These are phyloP conservation scores for Cryphonectria nitschkei DNA, from an alignment of 2,329 filamentous ascomycete genomes.

Conservation along the genomic window DNA sequence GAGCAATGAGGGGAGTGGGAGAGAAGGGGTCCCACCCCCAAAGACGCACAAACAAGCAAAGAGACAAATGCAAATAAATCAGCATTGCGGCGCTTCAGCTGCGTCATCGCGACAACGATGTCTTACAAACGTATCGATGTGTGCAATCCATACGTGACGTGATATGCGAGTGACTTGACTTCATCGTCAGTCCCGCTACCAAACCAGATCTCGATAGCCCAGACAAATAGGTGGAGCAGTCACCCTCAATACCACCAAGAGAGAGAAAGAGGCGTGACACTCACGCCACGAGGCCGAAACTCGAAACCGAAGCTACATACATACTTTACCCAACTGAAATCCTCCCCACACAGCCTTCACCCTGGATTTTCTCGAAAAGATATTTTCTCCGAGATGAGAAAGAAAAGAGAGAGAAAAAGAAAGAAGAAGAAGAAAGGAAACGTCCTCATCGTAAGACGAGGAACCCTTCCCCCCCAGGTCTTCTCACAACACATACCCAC, in stretches of 20 bases:
- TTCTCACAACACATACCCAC: no score
- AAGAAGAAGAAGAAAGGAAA: neutral
- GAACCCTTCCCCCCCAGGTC: neutral
- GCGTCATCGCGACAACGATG: neutral
- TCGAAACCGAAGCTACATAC: neutral
- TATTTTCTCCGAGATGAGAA: constrained; percentile 1
- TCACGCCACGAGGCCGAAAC: neutral
- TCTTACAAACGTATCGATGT: neutral
- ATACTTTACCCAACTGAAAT: neutral
- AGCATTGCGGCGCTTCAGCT: constrained; percentile 2
- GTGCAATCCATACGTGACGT: constrained; percentile 1
- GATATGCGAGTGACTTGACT: neutral
- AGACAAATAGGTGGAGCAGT: neutral
- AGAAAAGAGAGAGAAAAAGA: neutral
- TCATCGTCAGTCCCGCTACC: neutral
- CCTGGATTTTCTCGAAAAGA: neutral
- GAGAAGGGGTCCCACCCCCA: neutral
- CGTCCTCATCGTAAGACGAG: neutral
- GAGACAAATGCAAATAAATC: constrained; percentile 9
- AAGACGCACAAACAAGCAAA: neutral
- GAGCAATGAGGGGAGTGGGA: neutral
- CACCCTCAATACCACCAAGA: neutral
- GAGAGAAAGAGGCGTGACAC: neutral
- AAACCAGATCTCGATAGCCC: neutral
- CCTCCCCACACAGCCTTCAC: neutral